phyloP scores from a whole-genome alignment of 2,329 filamentous ascomycete genomes.

The Apiospora aurea region DNA sequence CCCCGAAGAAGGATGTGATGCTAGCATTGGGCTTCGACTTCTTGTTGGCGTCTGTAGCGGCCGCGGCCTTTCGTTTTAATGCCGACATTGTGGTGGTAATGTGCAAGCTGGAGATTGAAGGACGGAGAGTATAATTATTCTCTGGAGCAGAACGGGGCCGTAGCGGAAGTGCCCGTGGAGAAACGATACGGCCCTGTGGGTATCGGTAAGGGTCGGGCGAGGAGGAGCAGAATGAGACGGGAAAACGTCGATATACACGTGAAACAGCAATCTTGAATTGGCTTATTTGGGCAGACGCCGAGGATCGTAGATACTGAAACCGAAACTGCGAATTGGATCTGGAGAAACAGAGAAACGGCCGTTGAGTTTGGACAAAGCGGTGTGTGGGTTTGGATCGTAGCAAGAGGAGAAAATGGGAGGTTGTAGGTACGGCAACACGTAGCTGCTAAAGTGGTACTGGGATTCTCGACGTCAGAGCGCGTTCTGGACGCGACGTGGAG shows the following conservation, averaged over 20 bases:
- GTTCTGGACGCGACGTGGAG: slow-evolving; percentile 19
- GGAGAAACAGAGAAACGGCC: slow-evolving; percentile 6
- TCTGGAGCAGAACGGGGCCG: slow-evolving; percentile 15
- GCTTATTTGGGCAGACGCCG: background rate
- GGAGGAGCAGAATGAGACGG: background rate
- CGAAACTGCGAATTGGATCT: slow-evolving; percentile 7
- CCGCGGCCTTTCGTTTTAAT: slow-evolving; percentile 70
- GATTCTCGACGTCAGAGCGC: slow-evolving; percentile 24
- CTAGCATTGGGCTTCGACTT: slow-evolving; percentile 77
- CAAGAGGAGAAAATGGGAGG: slow-evolving; percentile 1
- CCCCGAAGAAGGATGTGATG: slow-evolving; percentile 89
- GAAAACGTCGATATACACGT: slow-evolving; percentile 7
- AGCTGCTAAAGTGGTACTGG: slow-evolving; percentile 8
- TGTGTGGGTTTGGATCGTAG: slow-evolving; percentile 1
- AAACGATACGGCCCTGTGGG: background rate
- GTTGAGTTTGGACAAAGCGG: background rate
- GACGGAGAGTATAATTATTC: background rate
- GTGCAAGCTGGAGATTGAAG: background rate
- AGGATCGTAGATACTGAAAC: background rate
- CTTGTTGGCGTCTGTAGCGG: slow-evolving; percentile 67
- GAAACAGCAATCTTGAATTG: slow-evolving; percentile 13
- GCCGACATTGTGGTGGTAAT: slow-evolving; percentile 53
- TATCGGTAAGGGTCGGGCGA: slow-evolving; percentile 6
- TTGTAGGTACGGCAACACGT: background rate
- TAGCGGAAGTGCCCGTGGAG: background rate